phyloP scores from a whole-genome alignment of 805 yeast genomes.

The Metschnikowia shivogae region DNA sequence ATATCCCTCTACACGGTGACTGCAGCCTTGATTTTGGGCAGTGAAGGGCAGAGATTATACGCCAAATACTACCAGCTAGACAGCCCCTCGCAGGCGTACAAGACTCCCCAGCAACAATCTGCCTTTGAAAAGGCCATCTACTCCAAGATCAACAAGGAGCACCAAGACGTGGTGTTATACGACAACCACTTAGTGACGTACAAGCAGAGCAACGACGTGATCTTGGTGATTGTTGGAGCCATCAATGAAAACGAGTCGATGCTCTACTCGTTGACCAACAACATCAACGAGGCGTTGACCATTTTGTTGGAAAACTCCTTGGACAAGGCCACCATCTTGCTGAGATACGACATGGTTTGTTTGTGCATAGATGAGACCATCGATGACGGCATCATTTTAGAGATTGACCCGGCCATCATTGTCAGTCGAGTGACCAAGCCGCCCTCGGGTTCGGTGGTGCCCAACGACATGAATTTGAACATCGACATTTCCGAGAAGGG shows the following conservation, averaged over 20 bases:
- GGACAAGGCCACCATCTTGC: slow-evolving; percentile 75
- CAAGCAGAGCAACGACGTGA: slow-evolving; percentile 75
- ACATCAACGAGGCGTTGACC: slow-evolving; percentile 77
- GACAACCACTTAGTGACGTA: slow-evolving; percentile 82
- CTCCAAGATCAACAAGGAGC: slow-evolving; percentile 72
- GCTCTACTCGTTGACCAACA: slow-evolving; percentile 69
- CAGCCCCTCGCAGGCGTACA: slow-evolving; percentile 32
- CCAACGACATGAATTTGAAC: slow-evolving; percentile 56
- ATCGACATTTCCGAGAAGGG: slow-evolving; percentile 73
- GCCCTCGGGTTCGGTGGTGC: slow-evolving; percentile 42
- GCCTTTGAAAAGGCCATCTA: slow-evolving; percentile 73
- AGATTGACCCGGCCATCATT: slow-evolving; percentile 81
- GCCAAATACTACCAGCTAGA: slow-evolving; percentile 78
- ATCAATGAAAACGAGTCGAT: slow-evolving; percentile 82
- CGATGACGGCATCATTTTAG: slow-evolving; percentile 90
- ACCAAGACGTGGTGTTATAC: slow-evolving; percentile 74
- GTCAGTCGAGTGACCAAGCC: slow-evolving; percentile 89
- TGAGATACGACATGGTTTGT: slow-evolving; percentile 79
- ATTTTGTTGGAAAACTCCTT: slow-evolving; percentile 64
- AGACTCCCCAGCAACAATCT: slow-evolving; percentile 58
- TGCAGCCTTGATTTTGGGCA: slow-evolving; percentile 77
- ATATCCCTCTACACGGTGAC: slow-evolving; percentile 76
- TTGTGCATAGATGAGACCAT: slow-evolving; percentile 88
- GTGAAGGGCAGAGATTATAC: slow-evolving; percentile 71
- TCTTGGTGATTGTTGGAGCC: slow-evolving; percentile 67